Conservation (phyloP, 75 land plant genomes). For the Chamaecyparis obtusa region DNA sequence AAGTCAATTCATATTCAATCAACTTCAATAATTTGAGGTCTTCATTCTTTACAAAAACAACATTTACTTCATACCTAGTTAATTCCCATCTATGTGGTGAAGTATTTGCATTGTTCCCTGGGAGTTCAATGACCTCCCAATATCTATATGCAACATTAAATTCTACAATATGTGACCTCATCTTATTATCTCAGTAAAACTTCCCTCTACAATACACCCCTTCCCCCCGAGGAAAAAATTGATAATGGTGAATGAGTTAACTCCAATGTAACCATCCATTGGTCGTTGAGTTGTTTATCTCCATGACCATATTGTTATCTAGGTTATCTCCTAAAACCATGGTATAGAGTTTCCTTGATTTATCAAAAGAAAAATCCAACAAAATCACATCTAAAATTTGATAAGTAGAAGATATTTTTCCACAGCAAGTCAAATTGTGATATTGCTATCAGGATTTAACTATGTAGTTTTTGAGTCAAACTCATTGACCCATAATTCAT, state of each 20-base stretch:
- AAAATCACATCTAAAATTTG: too few species aligned
- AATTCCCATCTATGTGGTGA: neutral
- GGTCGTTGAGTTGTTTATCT: neutral
- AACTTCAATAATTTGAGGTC: neutral
- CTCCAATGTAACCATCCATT: neutral
- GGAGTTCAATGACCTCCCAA: neutral
- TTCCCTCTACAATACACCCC: neutral
- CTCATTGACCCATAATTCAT: too few species aligned
- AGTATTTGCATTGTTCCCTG: too few species aligned
- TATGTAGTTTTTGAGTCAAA: too few species aligned
- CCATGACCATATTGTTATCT: neutral
- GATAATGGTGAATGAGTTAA: neutral
- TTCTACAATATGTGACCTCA: neutral
- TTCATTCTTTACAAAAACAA: neutral
- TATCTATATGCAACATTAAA: neutral
- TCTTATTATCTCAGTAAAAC: neutral
- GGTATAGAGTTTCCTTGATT: too few species aligned
- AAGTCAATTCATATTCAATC: neutral
- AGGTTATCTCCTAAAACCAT: too few species aligned
- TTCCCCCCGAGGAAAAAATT: neutral
- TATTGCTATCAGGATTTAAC: too few species aligned
- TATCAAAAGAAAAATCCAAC: too few species aligned
- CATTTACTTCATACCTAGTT: neutral
- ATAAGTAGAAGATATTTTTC: too few species aligned
- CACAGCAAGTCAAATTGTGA: too few species aligned